phyloP scores from a whole-genome alignment of 768 basidiomycete species.

The Boletus subparvulus region DNA sequence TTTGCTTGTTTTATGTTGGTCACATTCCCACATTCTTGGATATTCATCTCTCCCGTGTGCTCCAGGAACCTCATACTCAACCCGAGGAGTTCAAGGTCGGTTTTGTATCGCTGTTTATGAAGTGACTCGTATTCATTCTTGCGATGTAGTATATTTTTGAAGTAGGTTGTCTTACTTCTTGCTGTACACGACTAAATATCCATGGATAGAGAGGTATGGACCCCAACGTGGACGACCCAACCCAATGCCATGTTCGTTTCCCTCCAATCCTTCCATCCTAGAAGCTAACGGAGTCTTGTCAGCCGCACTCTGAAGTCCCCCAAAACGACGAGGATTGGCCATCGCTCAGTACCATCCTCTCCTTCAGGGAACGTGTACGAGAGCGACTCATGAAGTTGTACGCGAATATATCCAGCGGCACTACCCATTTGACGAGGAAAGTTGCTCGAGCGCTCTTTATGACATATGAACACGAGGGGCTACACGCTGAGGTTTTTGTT shows the following conservation, averaged over 20 bases:
- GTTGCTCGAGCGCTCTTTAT: conserved; percentile 83
- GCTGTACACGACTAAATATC: conserved; percentile 1
- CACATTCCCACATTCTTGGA: conserved; percentile 94
- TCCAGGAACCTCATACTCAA: conserved; percentile 78
- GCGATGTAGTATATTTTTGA: conserved; percentile 67
- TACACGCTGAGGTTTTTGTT: conserved; percentile 70
- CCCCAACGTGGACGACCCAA: conserved; percentile 89
- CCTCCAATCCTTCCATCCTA: neutral
- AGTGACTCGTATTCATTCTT: conserved; percentile 3
- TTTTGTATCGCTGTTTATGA: conserved; percentile 6
- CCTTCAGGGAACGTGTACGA: conserved; percentile 78
- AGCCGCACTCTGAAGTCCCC: conserved; percentile 92
- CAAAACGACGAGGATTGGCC: conserved; percentile 85
- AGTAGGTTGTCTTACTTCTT: conserved; percentile 36
- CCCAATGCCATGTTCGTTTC: conserved; percentile 71
- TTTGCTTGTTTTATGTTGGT: conserved; percentile 95
- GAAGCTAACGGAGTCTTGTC: conserved; percentile 4
- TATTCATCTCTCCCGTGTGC: conserved; percentile 76
- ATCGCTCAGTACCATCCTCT: conserved; percentile 59
- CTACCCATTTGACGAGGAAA: conserved; percentile 54
- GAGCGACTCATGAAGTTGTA: conserved; percentile 72
- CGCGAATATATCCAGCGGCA: conserved; percentile 58
- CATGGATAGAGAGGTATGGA: conserved; percentile 84
- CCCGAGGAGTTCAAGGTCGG: conserved; percentile 76
- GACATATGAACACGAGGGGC: conserved; percentile 87